These are phyloP conservation scores for Colletotrichum destructivum DNA, from an alignment of 2,329 filamentous ascomycete genomes.

Conservation along the genomic window DNA sequence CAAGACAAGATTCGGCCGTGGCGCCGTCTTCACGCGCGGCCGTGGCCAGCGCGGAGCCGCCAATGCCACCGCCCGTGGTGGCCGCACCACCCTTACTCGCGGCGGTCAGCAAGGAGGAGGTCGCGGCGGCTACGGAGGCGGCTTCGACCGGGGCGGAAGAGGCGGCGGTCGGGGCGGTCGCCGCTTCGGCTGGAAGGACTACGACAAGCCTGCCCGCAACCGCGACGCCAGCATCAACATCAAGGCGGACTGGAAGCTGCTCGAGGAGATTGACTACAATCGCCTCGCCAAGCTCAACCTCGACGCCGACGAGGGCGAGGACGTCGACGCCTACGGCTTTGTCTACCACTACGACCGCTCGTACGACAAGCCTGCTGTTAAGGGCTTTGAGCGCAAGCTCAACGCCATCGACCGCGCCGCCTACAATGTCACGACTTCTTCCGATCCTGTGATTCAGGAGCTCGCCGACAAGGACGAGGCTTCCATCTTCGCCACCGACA, in stretches of 20 bases:
- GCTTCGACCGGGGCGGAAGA: constrained; percentile 82
- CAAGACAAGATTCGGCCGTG: constrained; percentile 90
- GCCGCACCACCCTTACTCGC: constrained; percentile 78
- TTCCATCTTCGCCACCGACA: constrained; percentile 96
- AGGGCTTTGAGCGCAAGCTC: constrained; percentile 89
- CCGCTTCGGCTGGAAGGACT: constrained; percentile 98
- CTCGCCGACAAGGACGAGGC: constrained; percentile 96
- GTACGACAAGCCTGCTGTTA: constrained; percentile 94
- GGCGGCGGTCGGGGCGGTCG: constrained; percentile 82
- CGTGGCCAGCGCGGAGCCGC: constrained; percentile 82
- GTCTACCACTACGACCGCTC: constrained; percentile 97
- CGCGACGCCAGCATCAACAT: constrained; percentile 97
- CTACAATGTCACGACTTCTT: constrained; percentile 98
- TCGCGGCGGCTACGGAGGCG: constrained; percentile 69
- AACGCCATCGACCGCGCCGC: constrained; percentile 92
- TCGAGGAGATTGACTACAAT: constrained; percentile 99
- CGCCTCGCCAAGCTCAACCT: constrained; percentile 95
- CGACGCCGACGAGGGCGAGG: constrained; percentile 94
- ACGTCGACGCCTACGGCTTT: constrained; percentile 96
- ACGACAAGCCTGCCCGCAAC: constrained; percentile 97
- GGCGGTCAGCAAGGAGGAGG: constrained; percentile 74
- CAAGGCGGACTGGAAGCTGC: constrained; percentile 93
- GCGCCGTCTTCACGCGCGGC: constrained; percentile 90
- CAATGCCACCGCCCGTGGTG: constrained; percentile 64
- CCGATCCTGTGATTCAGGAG: constrained; percentile 96